Evolutionary conservation across 1,139 yeast genomes (phyloP).

Genomic region (Meyerozyma smithsonii): DNA sequence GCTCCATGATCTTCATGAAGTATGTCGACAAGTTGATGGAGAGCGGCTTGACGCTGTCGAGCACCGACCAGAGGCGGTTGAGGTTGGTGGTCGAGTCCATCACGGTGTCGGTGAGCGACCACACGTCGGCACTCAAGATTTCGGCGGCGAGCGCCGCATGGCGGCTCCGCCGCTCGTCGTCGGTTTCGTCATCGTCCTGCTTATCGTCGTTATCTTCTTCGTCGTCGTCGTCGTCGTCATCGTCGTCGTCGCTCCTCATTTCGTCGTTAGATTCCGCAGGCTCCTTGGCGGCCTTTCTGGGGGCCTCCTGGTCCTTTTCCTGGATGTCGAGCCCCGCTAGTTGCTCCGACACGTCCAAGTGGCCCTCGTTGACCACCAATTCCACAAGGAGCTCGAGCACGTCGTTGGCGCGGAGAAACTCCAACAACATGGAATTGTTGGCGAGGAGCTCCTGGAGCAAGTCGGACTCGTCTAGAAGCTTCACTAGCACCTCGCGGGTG

Average conservation of each 20-base stretch:
- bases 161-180: conserved; percentile 54
- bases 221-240: conserved; percentile 14
- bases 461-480: conserved; percentile 81
- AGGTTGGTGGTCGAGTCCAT: conserved; percentile 70
- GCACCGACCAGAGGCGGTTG: conserved; percentile 71
- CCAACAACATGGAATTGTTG: conserved; percentile 77
- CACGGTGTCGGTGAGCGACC: conserved; percentile 90
- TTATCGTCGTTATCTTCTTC: conserved; percentile 17
- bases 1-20: conserved; percentile 93
- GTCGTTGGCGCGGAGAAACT: conserved; percentile 72
- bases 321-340: conserved; percentile 6
- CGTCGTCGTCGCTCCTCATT: conserved; percentile 9
- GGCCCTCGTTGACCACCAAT: conserved; percentile 53
- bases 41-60: conserved; percentile 55
- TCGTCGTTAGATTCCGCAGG: conserved; percentile 10
- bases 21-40: conserved; percentile 77
- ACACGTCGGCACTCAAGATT: conserved; percentile 84
- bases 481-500: conserved; percentile 44
- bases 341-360: conserved; percentile 8
- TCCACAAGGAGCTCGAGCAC: conserved; percentile 63
- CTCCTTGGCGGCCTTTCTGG: conserved; percentile 5
- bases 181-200: conserved; percentile 30
- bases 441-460: conserved; percentile 77
- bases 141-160: conserved; percentile 89
- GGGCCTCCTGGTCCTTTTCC: conserved; percentile 14